phyloP scores from a whole-genome alignment of 345 rosid genomes.

The Clausena lansium region DNA sequence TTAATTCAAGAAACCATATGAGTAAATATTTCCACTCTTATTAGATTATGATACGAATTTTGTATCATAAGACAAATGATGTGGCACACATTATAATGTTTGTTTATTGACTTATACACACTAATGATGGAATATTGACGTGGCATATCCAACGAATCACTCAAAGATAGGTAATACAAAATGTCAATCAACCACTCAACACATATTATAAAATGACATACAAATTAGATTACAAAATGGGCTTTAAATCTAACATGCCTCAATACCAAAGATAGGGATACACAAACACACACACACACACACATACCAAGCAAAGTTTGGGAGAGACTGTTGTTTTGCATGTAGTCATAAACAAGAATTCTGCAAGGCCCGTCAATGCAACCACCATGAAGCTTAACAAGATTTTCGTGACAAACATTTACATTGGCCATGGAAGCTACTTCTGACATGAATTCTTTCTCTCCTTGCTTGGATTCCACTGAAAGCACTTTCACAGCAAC shows the following conservation, averaged over 20 bases:
- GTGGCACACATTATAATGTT: too few relatives aligned
- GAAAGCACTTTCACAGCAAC: slow-evolving; percentile 44
- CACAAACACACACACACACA: too few relatives aligned
- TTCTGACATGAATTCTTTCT: slow-evolving; percentile 40
- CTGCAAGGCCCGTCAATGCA: slow-evolving; percentile 35
- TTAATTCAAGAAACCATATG: not conserved
- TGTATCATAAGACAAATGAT: too few relatives aligned
- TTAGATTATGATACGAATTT: too few relatives aligned
- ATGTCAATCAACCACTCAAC: too few relatives aligned
- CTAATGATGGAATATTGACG: too few relatives aligned
- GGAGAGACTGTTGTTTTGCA: slow-evolving; percentile 38
- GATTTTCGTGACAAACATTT: slow-evolving; percentile 28
- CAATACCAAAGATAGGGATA: not conserved
- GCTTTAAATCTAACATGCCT: not conserved
- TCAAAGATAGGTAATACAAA: too few relatives aligned
- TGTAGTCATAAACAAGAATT: slow-evolving; percentile 40
- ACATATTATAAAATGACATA: too few relatives aligned
- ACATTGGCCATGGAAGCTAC: slow-evolving; percentile 31
- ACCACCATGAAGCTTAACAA: slow-evolving; percentile 36
- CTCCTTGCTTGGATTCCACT: slow-evolving; percentile 38
- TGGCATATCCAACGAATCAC: too few relatives aligned
- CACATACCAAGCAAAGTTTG: slow-evolving; percentile 26
- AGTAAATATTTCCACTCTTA: too few relatives aligned
- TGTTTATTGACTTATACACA: too few relatives aligned
- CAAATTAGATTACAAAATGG: too few relatives aligned